Base-by-base conservation (phyloP, 1,139 yeast species). In the Saccharomyces hybrid region DNA sequence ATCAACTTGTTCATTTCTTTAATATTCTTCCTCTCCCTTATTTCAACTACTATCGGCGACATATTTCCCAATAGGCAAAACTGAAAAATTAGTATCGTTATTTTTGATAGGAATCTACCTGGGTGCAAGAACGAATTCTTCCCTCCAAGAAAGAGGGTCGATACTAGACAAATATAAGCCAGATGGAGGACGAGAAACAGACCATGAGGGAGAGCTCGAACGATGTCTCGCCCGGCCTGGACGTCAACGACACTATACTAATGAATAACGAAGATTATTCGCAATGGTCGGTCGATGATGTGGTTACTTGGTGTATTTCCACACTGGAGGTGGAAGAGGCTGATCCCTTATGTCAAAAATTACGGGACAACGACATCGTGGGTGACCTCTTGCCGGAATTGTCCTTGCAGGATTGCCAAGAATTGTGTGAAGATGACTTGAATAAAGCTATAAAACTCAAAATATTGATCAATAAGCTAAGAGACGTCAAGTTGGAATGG, bases 321-420 rank as follows among this genome's bases (percentile, higher is more conserved):
- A 50, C 60, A 8, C 51, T 64, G 50, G 52, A 54, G 2, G 38
- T 64, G 11, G 53, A 50, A 5, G 57, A 52, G 3, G 52, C 54
- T 24, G 60, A 60, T 42, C 50, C 52, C 21, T 38, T 64, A 16
- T 54, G 56, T 12, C 34, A 47, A 7, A 60, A 58, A 16, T 80
- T 85, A 60, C 70, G 77, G n/a, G 74, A 74, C 2, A 77, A 85
- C 66, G 80, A 80, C 59, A 82, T 86, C 49, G 82, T 80, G 14
- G 91, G 91, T 0, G 75, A 81, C 16, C 70, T 83, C 11, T 69
- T 86, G 49, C 83, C 86, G 0, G 82, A 78, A 58, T 67, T 86
- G 47, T 78, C 79, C 11, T 76, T 86, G 1, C 80, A 78, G 7
- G 88, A 85, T 65, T 74, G 85, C 52, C 74, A 75, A 60, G 89